phyloP scores from a whole-genome alignment of 352 stramenopile genomes.

The Phytophthora pisi region DNA sequence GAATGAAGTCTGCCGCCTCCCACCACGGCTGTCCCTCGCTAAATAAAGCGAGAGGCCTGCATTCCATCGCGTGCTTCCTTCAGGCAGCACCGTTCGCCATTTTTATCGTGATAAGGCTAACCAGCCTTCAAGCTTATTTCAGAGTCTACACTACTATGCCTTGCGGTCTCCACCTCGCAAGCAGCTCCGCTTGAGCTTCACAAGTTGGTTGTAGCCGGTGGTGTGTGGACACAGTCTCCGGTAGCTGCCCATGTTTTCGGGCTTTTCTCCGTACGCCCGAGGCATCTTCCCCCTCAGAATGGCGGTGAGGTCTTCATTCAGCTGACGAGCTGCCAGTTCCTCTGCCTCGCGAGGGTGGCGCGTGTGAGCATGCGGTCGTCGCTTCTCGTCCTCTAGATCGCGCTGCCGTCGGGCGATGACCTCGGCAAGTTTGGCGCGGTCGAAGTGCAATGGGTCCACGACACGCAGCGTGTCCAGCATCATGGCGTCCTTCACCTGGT shows the following conservation, averaged over 20 bases:
- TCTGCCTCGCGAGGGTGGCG: slow-evolving; percentile 60
- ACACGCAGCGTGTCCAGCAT: slow-evolving; percentile 90
- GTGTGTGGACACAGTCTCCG: slow-evolving; percentile 66
- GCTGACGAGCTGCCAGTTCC: slow-evolving; percentile 45
- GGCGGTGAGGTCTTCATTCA: slow-evolving; percentile 76
- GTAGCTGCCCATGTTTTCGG: slow-evolving; percentile 65
- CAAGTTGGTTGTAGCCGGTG: slow-evolving; percentile 72
- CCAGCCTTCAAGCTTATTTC: too few species aligned
- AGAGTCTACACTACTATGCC: not conserved
- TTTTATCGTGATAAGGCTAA: not conserved
- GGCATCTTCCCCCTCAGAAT: slow-evolving; percentile 65
- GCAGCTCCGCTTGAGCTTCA: slow-evolving; percentile 71
- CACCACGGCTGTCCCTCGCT: not conserved
- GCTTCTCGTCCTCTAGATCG: slow-evolving; percentile 59
- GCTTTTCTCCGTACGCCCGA: slow-evolving; percentile 67
- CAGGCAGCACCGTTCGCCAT: not conserved
- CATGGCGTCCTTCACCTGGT: slow-evolving; percentile 89
- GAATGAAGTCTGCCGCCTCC: slow-evolving; percentile 9
- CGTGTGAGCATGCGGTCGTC: slow-evolving; percentile 60
- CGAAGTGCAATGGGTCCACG: slow-evolving; percentile 84
- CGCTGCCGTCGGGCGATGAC: slow-evolving; percentile 69
- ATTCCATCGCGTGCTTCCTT: not conserved
- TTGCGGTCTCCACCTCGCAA: slow-evolving; percentile 23
- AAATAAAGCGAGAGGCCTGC: slow-evolving; percentile 23
- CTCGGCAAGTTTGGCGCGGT: slow-evolving; percentile 70